phyloP scores from a whole-genome alignment of 129 eudicot species.

The Lactuca sativa region DNA sequence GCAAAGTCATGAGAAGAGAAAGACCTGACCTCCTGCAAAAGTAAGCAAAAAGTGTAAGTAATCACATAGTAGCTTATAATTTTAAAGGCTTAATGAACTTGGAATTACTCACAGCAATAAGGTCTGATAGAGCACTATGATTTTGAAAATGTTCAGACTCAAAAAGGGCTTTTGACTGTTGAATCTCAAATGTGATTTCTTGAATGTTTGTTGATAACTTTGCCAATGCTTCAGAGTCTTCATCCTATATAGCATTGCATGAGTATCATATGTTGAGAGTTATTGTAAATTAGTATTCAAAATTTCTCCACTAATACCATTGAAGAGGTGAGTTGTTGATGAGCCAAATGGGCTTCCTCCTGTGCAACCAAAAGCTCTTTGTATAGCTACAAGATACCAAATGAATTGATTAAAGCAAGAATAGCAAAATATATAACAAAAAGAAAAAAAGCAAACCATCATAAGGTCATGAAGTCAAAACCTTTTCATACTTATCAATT shows the following conservation, averaged over 20 bases:
- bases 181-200: constrained; percentile 57
- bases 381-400: constrained; percentile 42
- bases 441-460: background rate
- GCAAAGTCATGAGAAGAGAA: constrained; percentile 40
- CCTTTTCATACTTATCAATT: constrained; percentile 70
- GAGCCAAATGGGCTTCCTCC: constrained; percentile 65
- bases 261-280: constrained; percentile 10
- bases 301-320: constrained; percentile 29
- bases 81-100: background rate
- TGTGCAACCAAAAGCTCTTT: constrained; percentile 61
- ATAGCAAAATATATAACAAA: constrained; percentile 2
- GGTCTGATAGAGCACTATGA: constrained; percentile 29
- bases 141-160: constrained; percentile 61
- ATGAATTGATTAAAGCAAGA: constrained; percentile 7
- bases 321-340: constrained; percentile 43
- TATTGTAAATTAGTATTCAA: constrained; percentile 9
- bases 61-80: background rate
- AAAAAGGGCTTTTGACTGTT: constrained; percentile 38
- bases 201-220: constrained; percentile 47
- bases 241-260: constrained; percentile 29
- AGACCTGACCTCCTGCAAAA: constrained; percentile 46
- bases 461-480: constrained; percentile 23
- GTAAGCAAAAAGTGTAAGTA: background rate
- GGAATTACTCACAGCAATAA: constrained; percentile 58
- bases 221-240: constrained; percentile 35